These are phyloP conservation scores for Amylostereum areolatum DNA, from an alignment of 1,284 basidiomycete species.

Conservation along the genomic window DNA sequence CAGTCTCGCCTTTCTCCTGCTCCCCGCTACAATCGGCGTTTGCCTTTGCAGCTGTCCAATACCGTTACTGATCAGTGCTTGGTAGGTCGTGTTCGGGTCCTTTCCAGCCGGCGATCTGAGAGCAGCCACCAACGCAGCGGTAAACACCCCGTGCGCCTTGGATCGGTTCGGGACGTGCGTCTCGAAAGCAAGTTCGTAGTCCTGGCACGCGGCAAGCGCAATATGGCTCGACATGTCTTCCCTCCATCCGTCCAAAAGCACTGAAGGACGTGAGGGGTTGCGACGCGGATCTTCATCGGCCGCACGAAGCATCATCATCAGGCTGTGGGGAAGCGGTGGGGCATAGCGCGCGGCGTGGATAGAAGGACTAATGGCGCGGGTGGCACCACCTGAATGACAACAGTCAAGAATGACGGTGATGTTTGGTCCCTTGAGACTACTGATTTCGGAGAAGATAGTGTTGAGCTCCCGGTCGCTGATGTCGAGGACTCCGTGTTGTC, in stretches of 20 bases:
- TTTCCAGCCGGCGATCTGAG: neutral
- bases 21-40: neutral
- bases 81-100: neutral
- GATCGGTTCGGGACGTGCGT: too few relatives aligned
- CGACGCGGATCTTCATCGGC: neutral
- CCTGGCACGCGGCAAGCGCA: neutral
- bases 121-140: neutral
- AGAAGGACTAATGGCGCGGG: too few relatives aligned
- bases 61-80: neutral
- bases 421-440: neutral
- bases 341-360: too few relatives aligned
- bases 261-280: neutral
- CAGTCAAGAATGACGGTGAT: neutral
- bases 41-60: neutral
- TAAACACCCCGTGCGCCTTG: neutral
- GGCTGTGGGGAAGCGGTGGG: too few relatives aligned
- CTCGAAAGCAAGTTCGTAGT: too few relatives aligned
- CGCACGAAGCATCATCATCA: neutral
- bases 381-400: neutral
- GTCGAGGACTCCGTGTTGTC: neutral
- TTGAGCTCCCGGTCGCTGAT: conserved; percentile 3
- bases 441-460: neutral
- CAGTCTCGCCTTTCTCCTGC: neutral
- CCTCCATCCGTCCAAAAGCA: neutral
- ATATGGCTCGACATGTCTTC: neutral